A percentile compares a stretch with the other conserved stretches of the same genome.
Conservation (phyloP, 2,329 filamentous ascomycete species). For the Calycina marina region DNA sequence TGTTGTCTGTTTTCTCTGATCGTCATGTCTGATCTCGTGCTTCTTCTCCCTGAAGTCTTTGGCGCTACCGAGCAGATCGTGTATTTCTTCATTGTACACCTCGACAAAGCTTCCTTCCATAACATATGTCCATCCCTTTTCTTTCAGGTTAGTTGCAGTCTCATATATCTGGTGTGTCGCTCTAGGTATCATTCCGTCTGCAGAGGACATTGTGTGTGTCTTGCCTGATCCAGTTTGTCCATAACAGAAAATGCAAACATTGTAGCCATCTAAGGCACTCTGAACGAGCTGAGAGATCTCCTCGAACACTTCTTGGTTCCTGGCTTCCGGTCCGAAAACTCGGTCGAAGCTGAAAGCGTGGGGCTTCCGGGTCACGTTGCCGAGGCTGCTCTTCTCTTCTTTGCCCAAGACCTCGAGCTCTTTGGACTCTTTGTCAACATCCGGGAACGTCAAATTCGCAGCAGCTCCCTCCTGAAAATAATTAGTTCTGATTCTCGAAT, state of each 20-base stretch:
- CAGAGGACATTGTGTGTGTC: slow-evolving; percentile 86
- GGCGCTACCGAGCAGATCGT: slow-evolving; percentile 67
- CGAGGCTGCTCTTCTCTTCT: slow-evolving; percentile 71
- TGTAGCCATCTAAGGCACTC: slow-evolving; percentile 91
- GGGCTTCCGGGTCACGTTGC: slow-evolving; percentile 59
- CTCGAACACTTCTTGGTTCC: slow-evolving; percentile 80
- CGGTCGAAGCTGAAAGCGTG: slow-evolving; percentile 86
- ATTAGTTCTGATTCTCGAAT: too few relatives aligned
- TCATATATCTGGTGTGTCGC: slow-evolving; percentile 90
- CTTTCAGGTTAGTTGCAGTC: slow-evolving; percentile 66
- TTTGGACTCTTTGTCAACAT: slow-evolving; percentile 66
- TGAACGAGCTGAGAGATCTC: slow-evolving; percentile 96
- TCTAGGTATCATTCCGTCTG: slow-evolving; percentile 87
- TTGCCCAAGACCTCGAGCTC: slow-evolving; percentile 75
- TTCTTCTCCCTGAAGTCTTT: slow-evolving; percentile 66
- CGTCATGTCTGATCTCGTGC: slow-evolving; percentile 80
- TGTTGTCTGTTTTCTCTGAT: slow-evolving; percentile 63
- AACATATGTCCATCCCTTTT: slow-evolving; percentile 86
- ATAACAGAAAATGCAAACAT: slow-evolving; percentile 98
- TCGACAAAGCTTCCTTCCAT: slow-evolving; percentile 95
- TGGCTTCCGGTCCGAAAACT: slow-evolving; percentile 65
- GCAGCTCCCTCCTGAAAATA: slow-evolving; percentile 43
- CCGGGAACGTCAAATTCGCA: slow-evolving; percentile 67
- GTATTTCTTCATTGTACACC: slow-evolving; percentile 95
- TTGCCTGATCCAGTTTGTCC: slow-evolving; percentile 96